phyloP scores from a whole-genome alignment of 805 yeast genomes.

The Candida sakaeoensis region DNA sequence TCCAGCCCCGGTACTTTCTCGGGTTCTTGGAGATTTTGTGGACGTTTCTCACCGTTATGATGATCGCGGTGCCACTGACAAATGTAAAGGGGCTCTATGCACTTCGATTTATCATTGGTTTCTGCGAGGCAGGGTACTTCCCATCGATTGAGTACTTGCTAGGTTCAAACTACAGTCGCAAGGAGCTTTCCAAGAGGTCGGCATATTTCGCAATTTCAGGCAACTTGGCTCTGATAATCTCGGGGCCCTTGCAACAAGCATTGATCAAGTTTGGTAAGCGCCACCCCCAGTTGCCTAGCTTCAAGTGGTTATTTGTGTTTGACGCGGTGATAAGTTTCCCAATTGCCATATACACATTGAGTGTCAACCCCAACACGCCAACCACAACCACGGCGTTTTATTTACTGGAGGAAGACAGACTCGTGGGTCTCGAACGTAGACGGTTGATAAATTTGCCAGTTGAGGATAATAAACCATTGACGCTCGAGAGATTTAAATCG shows the following conservation, averaged over 20 bases:
- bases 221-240: constrained; percentile 23
- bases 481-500: constrained; percentile 35
- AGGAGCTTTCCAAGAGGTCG: constrained; percentile 27
- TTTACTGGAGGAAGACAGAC: constrained; percentile 28
- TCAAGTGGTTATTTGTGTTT: constrained; percentile 33
- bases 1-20: constrained; percentile 33
- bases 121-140: constrained; percentile 47
- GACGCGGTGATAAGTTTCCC: constrained; percentile 34
- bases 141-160: constrained; percentile 57
- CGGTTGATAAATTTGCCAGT: constrained; percentile 39
- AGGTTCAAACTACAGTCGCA: constrained; percentile 27
- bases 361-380: constrained; percentile 32
- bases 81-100: constrained; percentile 23
- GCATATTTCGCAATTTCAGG: constrained; percentile 29
- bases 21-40: constrained; percentile 33
- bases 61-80: constrained; percentile 20
- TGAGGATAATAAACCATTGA: constrained; percentile 38
- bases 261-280: constrained; percentile 21
- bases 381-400: constrained; percentile 32
- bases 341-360: constrained; percentile 28
- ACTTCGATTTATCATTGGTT: constrained; percentile 38
- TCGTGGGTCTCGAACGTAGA: constrained; percentile 46
- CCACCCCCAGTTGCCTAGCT: constrained; percentile 20
- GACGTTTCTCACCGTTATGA: constrained; percentile 25
- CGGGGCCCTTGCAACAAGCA: constrained; percentile 32